phyloP scores from a whole-genome alignment of 768 basidiomycete species.

The Amanita polypyramis region DNA sequence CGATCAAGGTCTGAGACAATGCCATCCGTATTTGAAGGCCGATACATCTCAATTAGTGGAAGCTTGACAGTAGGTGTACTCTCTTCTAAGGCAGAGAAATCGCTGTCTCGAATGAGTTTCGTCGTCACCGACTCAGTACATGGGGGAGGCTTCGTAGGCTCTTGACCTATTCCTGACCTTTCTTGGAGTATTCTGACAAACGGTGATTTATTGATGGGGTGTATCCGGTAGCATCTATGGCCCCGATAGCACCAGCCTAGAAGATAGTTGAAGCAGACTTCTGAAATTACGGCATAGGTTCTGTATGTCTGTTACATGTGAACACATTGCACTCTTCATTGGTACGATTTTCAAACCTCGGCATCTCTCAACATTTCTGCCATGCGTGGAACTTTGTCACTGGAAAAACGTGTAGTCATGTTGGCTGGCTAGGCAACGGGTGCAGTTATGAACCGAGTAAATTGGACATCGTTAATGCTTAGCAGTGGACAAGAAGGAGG shows the following conservation, averaged over 20 bases:
- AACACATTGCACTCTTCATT: background rate
- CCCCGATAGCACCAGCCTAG: slow-evolving; percentile 13
- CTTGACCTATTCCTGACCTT: no score
- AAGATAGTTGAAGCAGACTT: slow-evolving; percentile 24
- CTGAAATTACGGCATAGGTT: slow-evolving; percentile 16
- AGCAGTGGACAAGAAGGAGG: background rate
- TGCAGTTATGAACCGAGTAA: background rate
- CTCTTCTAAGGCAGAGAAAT: background rate
- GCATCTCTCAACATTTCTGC: background rate
- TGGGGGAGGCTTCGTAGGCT: no score
- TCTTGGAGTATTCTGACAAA: background rate
- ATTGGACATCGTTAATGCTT: background rate
- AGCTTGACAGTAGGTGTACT: background rate
- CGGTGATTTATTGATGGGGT: slow-evolving; percentile 17
- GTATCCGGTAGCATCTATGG: slow-evolving; percentile 18
- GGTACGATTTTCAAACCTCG: background rate
- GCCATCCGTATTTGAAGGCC: no score
- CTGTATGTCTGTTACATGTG: slow-evolving; percentile 17
- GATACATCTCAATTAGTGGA: background rate
- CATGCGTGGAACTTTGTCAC: background rate
- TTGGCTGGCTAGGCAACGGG: background rate
- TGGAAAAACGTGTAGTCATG: background rate
- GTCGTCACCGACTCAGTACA: background rate
- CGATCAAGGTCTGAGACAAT: no score
- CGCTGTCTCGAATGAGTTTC: background rate